These are phyloP conservation scores for Syncephalastrum contaminatum DNA, from an alignment of 371 early-diverging fungal genomes.

Conservation along the genomic window DNA sequence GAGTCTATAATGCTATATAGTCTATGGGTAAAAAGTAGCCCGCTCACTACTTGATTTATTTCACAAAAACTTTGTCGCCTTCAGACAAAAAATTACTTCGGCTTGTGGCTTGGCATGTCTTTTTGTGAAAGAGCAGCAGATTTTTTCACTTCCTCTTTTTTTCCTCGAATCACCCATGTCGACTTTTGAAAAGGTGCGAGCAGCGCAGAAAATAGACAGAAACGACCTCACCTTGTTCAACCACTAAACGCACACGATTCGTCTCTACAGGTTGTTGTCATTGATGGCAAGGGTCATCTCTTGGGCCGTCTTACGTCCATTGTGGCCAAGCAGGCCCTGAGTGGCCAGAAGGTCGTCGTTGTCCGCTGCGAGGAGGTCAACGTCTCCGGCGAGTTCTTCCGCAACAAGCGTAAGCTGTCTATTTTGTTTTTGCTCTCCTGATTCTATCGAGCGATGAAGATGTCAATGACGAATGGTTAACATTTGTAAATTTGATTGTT, in stretches of 20 bases:
- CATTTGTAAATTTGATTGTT: conserved; percentile 3
- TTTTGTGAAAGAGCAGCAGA: too few relatives aligned
- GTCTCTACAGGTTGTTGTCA: conserved; percentile 86
- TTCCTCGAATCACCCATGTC: conserved; percentile 27
- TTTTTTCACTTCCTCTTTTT: conserved; percentile 17
- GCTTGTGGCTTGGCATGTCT: too few relatives aligned
- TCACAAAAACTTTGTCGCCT: too few relatives aligned
- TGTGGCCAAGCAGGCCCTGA: conserved; percentile 98
- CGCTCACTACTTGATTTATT: too few relatives aligned
- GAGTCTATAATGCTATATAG: too few relatives aligned
- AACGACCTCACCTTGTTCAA: conserved; percentile 1
- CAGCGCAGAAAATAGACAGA: conserved; percentile 1
- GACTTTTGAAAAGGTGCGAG: conserved; percentile 45
- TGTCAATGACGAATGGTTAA: neutral
- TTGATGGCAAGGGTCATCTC: conserved; percentile 99
- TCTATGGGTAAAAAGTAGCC: too few relatives aligned
- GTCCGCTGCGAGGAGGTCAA: conserved; percentile 98
- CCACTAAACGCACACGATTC: neutral
- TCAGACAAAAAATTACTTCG: too few relatives aligned
- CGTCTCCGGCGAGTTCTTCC: conserved; percentile 98
- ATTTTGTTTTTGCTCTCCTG: neutral
- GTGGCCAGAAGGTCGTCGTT: conserved; percentile 97
- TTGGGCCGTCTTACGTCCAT: conserved; percentile 98
- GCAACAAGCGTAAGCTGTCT: conserved; percentile 91
- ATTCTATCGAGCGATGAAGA: too few relatives aligned